phyloP scores from a whole-genome alignment of 1,139 yeast genomes.

The Pneumocystis wakefieldiae region DNA sequence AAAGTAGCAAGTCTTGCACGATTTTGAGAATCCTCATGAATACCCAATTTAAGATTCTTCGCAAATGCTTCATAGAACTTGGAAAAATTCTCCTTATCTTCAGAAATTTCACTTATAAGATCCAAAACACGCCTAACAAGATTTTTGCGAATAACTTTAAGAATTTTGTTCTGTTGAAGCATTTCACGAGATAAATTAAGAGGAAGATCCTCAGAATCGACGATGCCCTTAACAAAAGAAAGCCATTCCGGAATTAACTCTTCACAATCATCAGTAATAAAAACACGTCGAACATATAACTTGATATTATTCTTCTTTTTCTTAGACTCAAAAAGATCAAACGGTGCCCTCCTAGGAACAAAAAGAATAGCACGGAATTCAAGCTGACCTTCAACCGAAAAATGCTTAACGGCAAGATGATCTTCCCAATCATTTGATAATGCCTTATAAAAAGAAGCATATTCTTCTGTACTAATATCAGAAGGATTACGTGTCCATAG shows the following conservation, averaged over 20 bases:
- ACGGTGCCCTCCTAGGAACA: constrained; percentile 98
- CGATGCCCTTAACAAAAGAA: constrained; percentile 95
- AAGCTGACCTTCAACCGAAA: constrained; percentile 99
- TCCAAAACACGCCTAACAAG: constrained; percentile 96
- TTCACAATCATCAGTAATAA: constrained; percentile 98
- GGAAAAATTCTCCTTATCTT: constrained; percentile 96
- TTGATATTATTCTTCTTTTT: constrained; percentile 99
- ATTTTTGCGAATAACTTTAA: constrained; percentile 98
- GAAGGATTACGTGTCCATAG: constrained; percentile 99
- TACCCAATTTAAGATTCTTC: constrained; percentile 97
- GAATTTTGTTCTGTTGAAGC: constrained; percentile 99
- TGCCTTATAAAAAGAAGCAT: constrained; percentile 98
- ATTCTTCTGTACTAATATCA: constrained; percentile 95
- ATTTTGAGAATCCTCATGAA: constrained; percentile 98
- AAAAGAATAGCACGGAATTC: constrained; percentile 97
- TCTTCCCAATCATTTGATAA: constrained; percentile 99
- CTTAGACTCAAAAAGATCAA: constrained; percentile 90
- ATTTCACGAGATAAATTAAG: constrained; percentile 99
- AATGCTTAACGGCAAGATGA: constrained; percentile 98
- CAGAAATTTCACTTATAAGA: constrained; percentile 97
- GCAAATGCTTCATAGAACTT: constrained; percentile 96
- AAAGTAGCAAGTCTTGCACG: constrained; percentile 89
- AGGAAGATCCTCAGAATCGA: constrained; percentile 98
- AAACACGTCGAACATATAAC: constrained; percentile 97
- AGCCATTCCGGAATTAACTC: constrained; percentile 99